Evolutionary conservation across 2,329 filamentous ascomycete genomes (phyloP), one percentile per base, ranked within the genome.

Genomic region (Lithohypha guttulata): DNA sequence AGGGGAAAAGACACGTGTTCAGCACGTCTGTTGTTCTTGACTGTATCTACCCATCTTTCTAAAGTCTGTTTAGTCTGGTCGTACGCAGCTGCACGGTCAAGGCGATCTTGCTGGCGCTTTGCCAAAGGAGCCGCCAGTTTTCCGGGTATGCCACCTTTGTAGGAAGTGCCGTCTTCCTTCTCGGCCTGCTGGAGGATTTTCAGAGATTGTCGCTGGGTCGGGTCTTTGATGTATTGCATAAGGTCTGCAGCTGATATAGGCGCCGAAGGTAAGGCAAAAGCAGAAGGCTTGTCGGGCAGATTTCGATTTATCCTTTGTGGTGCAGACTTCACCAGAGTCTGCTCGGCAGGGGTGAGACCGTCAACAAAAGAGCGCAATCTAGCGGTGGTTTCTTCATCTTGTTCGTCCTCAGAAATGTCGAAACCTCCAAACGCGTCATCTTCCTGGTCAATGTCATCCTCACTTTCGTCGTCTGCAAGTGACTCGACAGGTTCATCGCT

Each of bases 1-100:
- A 96, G 70, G 4, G 91, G 91, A 54, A 98, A 98, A 14, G 79
- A 70, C 9, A 98, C 68, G 58, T 94, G 85, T 47, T 96, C 91
- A 1, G 89, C 87, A 51, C 85, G 75, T 43, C 91, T 81, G 59
- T 95, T 95, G 21, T 84, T 77, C 63, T 95, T 93, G 54, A 98
- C 86, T 0, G 91, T 96, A 44, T 95, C 89, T 21, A 81, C 81
- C 91, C 91, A 98, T 52, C 85, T 77, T 47, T 84, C 78, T 18
- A 98, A 68, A 0, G 86, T 89, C 59, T 95, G 81, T 53, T 93
- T 94, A 35, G 85, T 87, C 66, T 94, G 87, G 23, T 86, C 77
- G 52, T 87, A 93, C 2, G 91, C 91, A 17, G 78, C 85, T 37
- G 70, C 68, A 36, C 91, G 83, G 53, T 93, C 81, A 11, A 95